Conservation (phyloP, 495 filamentous ascomycete genomes). For the Aspergillus funiculosus region DNA sequence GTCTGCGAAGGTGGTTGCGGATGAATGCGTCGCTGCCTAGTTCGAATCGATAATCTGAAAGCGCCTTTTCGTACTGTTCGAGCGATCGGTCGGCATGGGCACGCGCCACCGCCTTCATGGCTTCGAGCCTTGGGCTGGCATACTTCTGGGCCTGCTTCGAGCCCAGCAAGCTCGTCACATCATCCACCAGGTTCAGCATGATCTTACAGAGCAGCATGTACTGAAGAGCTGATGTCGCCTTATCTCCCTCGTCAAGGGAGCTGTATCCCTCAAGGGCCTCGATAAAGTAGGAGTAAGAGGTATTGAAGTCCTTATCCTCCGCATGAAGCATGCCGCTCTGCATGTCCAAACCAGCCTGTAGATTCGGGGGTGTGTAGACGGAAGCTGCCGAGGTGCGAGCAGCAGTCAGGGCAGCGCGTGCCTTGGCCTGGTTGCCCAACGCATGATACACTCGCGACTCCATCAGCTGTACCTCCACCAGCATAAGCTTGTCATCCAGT, state of each 20-base stretch:
- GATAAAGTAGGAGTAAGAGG: slow-evolving; percentile 97
- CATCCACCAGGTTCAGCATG: slow-evolving; percentile 94
- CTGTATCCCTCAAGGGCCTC: slow-evolving; percentile 97
- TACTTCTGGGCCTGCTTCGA: slow-evolving; percentile 96
- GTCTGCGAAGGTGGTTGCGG: slow-evolving; percentile 82
- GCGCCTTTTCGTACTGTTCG: slow-evolving; percentile 92
- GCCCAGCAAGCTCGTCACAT: slow-evolving; percentile 86
- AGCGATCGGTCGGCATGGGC: slow-evolving; percentile 91
- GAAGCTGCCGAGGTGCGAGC: slow-evolving; percentile 91
- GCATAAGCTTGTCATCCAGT: slow-evolving; percentile 93
- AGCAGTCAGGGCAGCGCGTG: slow-evolving; percentile 87
- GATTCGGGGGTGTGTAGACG: slow-evolving; percentile 90
- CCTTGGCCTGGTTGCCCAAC: slow-evolving; percentile 93
- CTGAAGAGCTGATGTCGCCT: slow-evolving; percentile 87
- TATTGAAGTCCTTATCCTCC: slow-evolving; percentile 98
- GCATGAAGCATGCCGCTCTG: slow-evolving; percentile 98
- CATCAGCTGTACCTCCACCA: slow-evolving; percentile 97
- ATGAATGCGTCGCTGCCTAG: slow-evolving; percentile 91
- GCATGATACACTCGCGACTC: slow-evolving; percentile 97
- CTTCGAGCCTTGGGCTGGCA: slow-evolving; percentile 87
- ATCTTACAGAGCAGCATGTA: slow-evolving; percentile 99
- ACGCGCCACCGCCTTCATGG: slow-evolving; percentile 96
- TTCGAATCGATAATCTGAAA: slow-evolving; percentile 83
- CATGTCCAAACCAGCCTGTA: slow-evolving; percentile 97
- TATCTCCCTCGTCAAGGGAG: slow-evolving; percentile 75